These are phyloP conservation scores for Verticillium albo-atrum DNA, from an alignment of 2,329 filamentous ascomycete species.

Conservation along the genomic window DNA sequence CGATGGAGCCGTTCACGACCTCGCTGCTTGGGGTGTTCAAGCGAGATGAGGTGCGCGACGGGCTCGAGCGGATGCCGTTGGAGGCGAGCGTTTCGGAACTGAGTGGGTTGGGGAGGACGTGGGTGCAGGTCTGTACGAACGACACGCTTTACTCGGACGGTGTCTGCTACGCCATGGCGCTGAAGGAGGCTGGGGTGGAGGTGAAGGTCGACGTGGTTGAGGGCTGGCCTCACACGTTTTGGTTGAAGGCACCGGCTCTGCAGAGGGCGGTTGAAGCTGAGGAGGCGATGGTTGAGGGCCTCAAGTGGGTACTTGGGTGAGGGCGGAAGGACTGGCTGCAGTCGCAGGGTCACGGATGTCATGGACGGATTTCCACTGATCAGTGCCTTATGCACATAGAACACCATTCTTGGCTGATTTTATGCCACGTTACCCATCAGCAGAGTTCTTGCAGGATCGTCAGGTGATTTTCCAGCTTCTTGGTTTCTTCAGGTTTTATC, in stretches of 20 bases:
- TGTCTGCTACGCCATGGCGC: conserved; percentile 39
- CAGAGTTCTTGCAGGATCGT: too few relatives aligned
- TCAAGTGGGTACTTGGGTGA: conserved; percentile 31
- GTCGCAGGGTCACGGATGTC: not conserved
- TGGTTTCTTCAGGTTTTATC: too few relatives aligned
- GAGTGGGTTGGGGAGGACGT: conserved; percentile 32
- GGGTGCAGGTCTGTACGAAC: conserved; percentile 46
- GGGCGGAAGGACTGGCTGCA: too few relatives aligned
- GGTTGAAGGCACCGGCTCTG: conserved; percentile 40
- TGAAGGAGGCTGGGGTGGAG: conserved; percentile 32
- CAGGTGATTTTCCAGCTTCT: too few relatives aligned
- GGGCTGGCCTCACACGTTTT: conserved; percentile 50
- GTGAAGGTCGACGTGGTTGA: conserved; percentile 35
- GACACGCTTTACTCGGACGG: conserved; percentile 49
- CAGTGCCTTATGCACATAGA: too few relatives aligned
- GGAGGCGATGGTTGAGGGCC: conserved; percentile 32
- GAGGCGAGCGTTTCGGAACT: conserved; percentile 27
- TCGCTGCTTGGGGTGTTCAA: conserved; percentile 26
- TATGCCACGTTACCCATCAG: too few relatives aligned
- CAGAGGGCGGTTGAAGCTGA: conserved; percentile 35
- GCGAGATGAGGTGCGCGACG: conserved; percentile 31
- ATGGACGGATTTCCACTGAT: not conserved
- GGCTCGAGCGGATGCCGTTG: conserved; percentile 34
- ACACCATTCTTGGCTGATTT: too few relatives aligned
- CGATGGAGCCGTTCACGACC: conserved; percentile 30